A percentile compares a stretch with the other conserved stretches of the same genome.
phyloP scores from a whole-genome alignment of 1,284 basidiomycete genomes.

The Paramarasmius palmivorus region DNA sequence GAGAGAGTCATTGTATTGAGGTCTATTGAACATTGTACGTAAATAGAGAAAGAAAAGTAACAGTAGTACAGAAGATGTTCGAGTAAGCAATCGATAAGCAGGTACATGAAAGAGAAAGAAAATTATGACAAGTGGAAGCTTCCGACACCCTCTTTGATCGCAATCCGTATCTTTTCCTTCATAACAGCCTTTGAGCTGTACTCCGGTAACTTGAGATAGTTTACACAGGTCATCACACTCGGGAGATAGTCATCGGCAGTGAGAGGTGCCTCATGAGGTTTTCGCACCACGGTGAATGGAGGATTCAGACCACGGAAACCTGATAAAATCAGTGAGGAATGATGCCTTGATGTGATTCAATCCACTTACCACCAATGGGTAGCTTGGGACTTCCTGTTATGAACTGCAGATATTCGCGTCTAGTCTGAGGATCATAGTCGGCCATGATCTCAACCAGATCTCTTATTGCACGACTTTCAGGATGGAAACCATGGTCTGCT shows the following conservation, averaged over 20 bases:
- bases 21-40: slow-evolving; percentile 8
- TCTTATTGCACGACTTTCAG: slow-evolving; percentile 88
- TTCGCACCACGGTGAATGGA: slow-evolving; percentile 94
- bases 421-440: slow-evolving; percentile 69
- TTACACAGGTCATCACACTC: slow-evolving; percentile 98
- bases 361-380: slow-evolving; percentile 81
- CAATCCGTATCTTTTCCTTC: slow-evolving; percentile 75
- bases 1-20: neutral
- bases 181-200: slow-evolving; percentile 85
- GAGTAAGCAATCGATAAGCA: neutral
- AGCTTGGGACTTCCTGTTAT: slow-evolving; percentile 95
- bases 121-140: slow-evolving; percentile 92
- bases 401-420: slow-evolving; percentile 93
- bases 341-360: slow-evolving; percentile 1
- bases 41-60: slow-evolving; percentile 3
- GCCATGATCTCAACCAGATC: slow-evolving; percentile 89
- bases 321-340: slow-evolving; percentile 26
- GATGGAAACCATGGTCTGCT: slow-evolving; percentile 97
- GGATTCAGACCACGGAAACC: slow-evolving; percentile 96
- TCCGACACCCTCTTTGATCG: slow-evolving; percentile 89
- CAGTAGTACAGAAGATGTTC: neutral
- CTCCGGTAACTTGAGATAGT: slow-evolving; percentile 93
- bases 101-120: neutral
- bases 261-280: slow-evolving; percentile 90
- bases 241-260: slow-evolving; percentile 94